A percentile compares a stretch with the other conserved stretches of the same genome.
phyloP scores from a whole-genome alignment of 768 basidiomycete species.

The Mycena rebaudengoi region DNA sequence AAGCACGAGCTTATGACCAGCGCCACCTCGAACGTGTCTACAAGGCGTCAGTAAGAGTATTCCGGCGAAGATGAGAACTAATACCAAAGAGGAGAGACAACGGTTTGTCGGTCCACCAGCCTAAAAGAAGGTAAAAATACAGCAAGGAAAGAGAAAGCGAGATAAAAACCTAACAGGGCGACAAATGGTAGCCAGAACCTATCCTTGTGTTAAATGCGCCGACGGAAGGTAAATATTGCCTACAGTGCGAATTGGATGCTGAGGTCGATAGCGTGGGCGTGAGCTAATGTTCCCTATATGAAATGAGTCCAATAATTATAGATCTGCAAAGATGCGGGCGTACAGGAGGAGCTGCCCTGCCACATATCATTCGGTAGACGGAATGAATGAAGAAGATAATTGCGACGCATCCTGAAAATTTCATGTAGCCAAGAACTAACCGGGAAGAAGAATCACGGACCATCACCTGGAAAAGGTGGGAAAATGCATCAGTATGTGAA shows the following conservation, averaged over 20 bases:
- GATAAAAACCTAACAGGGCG: too few species aligned
- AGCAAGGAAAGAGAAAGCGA: too few species aligned
- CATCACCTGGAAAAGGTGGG: too few species aligned
- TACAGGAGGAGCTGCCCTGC: conserved; percentile 53
- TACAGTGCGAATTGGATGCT: conserved; percentile 83
- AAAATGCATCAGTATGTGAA: too few species aligned
- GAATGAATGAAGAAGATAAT: conserved; percentile 65
- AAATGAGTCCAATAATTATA: not conserved
- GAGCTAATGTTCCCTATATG: conserved; percentile 63
- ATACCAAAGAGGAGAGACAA: conserved; percentile 74
- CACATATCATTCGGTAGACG: too few species aligned
- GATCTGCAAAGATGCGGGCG: not conserved
- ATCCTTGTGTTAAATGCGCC: too few species aligned
- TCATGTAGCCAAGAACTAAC: not conserved
- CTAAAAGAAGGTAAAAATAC: too few species aligned
- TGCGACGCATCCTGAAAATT: conserved; percentile 52
- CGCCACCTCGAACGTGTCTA: conserved; percentile 76
- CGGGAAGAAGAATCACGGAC: conserved; percentile 29
- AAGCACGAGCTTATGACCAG: conserved; percentile 73
- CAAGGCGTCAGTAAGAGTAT: not conserved
- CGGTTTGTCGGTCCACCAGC: conserved; percentile 72
- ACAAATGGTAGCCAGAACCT: conserved; percentile 84
- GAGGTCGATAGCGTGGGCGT: conserved; percentile 76
- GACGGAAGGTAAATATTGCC: too few species aligned
- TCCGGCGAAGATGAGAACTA: too few species aligned